phyloP scores from a whole-genome alignment of 2,329 filamentous ascomycete genomes.

The Fusarium annulatum region DNA sequence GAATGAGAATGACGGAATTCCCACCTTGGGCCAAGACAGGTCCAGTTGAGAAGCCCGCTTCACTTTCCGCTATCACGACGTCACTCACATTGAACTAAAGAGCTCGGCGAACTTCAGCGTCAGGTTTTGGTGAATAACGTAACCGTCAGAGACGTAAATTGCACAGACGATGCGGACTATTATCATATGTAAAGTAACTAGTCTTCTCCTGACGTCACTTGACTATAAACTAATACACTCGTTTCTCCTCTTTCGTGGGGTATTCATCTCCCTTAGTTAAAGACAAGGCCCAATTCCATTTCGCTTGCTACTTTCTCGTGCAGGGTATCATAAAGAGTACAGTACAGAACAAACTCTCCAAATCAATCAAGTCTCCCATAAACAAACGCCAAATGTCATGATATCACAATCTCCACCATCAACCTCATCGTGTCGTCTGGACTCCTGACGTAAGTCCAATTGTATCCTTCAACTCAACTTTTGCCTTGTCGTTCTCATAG shows the following conservation, averaged over 20 bases:
- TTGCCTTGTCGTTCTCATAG: conserved; percentile 54
- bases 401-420: conserved; percentile 7
- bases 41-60: conserved; percentile 2
- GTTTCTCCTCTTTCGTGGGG: conserved; percentile 2
- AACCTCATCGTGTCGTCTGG: conserved; percentile 22
- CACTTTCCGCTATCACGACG: conserved; percentile 21
- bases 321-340: conserved; percentile 44
- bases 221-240: neutral
- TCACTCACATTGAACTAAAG: conserved; percentile 6
- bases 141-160: conserved; percentile 2
- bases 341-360: conserved; percentile 22
- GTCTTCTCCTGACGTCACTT: conserved; percentile 26
- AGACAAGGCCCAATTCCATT: conserved; percentile 29
- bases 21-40: conserved; percentile 2
- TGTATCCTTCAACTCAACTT: conserved; percentile 53
- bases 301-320: conserved; percentile 34
- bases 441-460: conserved; percentile 46
- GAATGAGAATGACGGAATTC: conserved; percentile 34
- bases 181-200: conserved; percentile 3
- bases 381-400: conserved; percentile 25
- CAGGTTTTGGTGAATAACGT: conserved; percentile 9
- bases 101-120: conserved; percentile 5
- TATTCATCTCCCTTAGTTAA: conserved; percentile 15
- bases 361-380: conserved; percentile 18
- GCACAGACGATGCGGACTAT: conserved; percentile 4